phyloP scores from a whole-genome alignment of 371 early-diverging fungal genomes.

The Mortierella sp. region DNA sequence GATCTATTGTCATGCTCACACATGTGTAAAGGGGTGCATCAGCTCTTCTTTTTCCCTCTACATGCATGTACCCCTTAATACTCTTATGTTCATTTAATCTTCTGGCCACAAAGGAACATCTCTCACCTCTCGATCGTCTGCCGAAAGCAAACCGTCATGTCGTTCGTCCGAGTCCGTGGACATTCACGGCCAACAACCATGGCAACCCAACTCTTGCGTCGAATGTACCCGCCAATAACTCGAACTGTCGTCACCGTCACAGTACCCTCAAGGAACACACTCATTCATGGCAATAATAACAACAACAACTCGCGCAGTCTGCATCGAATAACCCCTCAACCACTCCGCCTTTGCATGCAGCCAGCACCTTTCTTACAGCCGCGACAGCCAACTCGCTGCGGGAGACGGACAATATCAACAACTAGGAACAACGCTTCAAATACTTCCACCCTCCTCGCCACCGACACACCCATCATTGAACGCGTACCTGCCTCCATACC shows the following conservation, averaged over 20 bases:
- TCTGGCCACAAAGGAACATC: neutral
- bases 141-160: neutral
- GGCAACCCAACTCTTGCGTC: neutral
- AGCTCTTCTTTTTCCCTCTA: no score
- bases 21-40: no score
- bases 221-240: neutral
- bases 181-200: neutral
- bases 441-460: neutral
- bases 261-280: neutral
- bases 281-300: neutral
- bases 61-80: neutral
- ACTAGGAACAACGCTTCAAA: neutral
- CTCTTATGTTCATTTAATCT: neutral
- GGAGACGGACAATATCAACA: neutral
- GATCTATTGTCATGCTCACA: no score
- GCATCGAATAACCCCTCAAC: neutral
- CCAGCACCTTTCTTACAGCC: neutral
- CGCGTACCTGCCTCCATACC: neutral
- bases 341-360: neutral
- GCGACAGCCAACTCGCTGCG: neutral
- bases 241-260: neutral
- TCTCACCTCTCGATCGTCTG: neutral
- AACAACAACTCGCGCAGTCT: neutral
- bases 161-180: neutral
- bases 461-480: neutral